A percentile compares a stretch with the other conserved stretches of the same genome.
Evolutionary conservation across 2,329 filamentous ascomycete genomes (phyloP).

Genomic region (Paracamarosporium sp.): DNA sequence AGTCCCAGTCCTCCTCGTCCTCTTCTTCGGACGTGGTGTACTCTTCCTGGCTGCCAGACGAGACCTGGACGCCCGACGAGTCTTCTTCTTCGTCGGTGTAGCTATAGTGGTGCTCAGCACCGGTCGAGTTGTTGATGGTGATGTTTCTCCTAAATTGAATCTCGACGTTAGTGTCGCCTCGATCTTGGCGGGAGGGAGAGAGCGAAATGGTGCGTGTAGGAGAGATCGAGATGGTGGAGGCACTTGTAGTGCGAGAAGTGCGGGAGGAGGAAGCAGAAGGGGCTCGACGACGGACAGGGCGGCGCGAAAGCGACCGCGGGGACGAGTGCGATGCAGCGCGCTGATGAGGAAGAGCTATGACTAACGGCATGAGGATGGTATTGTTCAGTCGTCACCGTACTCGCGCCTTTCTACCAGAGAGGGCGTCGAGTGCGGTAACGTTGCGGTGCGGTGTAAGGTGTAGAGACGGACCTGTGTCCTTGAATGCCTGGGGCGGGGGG

Average conservation of each 20-base stretch:
- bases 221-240: conserved; percentile 34
- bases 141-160: conserved; percentile 47
- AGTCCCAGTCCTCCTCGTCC: conserved; percentile 39
- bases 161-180: conserved; percentile 47
- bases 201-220: conserved; percentile 26
- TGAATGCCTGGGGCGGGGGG: conserved; percentile 16
- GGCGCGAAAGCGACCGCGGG: conserved; percentile 39
- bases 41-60: conserved; percentile 39
- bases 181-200: conserved; percentile 32
- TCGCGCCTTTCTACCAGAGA: conserved; percentile 49
- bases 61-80: conserved; percentile 40
- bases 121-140: conserved; percentile 47
- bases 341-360: conserved; percentile 47
- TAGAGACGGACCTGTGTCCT: conserved; percentile 33
- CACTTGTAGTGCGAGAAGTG: conserved; percentile 16
- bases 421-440: conserved; percentile 43
- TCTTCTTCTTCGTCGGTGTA: conserved; percentile 42
- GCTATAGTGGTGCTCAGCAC: conserved; percentile 37
- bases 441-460: conserved; percentile 21
- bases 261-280: conserved; percentile 30
- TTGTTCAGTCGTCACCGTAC: conserved; percentile 38
- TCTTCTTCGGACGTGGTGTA: conserved; percentile 39
- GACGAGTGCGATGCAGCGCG: conserved; percentile 27
- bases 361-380: conserved; percentile 52
- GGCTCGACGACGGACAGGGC: conserved; percentile 32